Base-by-base conservation (phyloP, 192 early-diverging fungal genomes). In the Umbelopsis sp. region DNA sequence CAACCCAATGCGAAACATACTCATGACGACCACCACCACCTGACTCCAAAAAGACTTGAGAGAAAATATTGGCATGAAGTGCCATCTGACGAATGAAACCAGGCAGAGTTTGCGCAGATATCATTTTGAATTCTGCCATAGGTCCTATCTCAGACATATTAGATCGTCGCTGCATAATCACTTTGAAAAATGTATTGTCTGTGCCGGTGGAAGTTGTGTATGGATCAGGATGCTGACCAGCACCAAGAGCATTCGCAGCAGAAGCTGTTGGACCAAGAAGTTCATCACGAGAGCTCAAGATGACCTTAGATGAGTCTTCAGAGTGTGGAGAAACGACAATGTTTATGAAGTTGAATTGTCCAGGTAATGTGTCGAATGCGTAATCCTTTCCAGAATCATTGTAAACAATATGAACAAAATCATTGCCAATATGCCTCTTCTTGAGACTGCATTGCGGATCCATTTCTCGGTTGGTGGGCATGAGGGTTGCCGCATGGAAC, bases 371-470 rank as follows among this genome's bases (percentile, higher is more conserved):
- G 68, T 96, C 91, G 79, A 96, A 96, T 36, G 86, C 87, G 75
- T 93, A 95, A 9, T 90, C 86, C 0, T 69, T 69, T 1, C 93
- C 96, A 36, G 92, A 92, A 75, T 99, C 96, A 75, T 98, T 96
- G 73, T 91, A 99, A 10, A 97, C 89, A 71, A 99, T 92, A 38
- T 90, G 89, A 56, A 99, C 94, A 83, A 90, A 98, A 81, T 99
- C 96, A 76, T 99, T 99, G 47, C 96, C 97, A 72, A 99, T 96
- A 75, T 97, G 95, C 31, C 95, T 83, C 83, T 99, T 99, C 74
- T 99, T 99, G 17, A 77, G 76, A 71, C 86, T 91, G 74, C 94
- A 87, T 52, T 88, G 81, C 53, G 91, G 88, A 78, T 99, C 96
- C 52, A 88, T 87, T 45, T 83, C 81, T 2, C 86, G 76, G 52